A percentile compares a stretch with the other conserved stretches of the same genome.
These are phyloP conservation scores for Acidiella bohemica DNA, from an alignment of 495 filamentous ascomycete species.

Conservation along the genomic window DNA sequence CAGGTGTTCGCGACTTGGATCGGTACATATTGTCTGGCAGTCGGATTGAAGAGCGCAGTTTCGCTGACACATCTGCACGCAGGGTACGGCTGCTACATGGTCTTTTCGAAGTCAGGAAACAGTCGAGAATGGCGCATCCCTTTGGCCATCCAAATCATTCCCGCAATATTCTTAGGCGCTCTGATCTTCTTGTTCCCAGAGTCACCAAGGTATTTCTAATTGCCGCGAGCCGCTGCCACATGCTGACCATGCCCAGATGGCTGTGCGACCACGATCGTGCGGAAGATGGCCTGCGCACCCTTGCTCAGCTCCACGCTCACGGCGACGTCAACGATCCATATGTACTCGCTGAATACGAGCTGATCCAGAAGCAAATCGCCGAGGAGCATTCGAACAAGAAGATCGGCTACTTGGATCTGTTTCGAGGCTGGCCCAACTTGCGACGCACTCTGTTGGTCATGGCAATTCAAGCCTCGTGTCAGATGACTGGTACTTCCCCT, in stretches of 20 bases:
- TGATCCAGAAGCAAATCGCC: slow-evolving; percentile 19
- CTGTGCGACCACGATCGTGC: slow-evolving; percentile 21
- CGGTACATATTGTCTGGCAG: slow-evolving; percentile 19
- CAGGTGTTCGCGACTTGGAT: slow-evolving; percentile 25
- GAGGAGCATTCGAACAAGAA: slow-evolving; percentile 17
- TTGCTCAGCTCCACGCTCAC: slow-evolving; percentile 26
- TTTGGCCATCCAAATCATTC: slow-evolving; percentile 19
- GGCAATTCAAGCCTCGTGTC: slow-evolving; percentile 26
- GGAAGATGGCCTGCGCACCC: slow-evolving; percentile 22
- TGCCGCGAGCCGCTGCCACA: too few relatives aligned
- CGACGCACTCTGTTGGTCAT: slow-evolving; percentile 23
- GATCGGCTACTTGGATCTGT: slow-evolving; percentile 20
- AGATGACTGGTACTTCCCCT: too few relatives aligned
- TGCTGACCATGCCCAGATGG: slow-evolving; percentile 18
- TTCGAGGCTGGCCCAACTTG: slow-evolving; percentile 18
- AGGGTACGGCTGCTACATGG: slow-evolving; percentile 23
- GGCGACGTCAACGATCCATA: slow-evolving; percentile 23
- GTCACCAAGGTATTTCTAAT: slow-evolving; percentile 20
- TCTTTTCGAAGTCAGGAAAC: slow-evolving; percentile 11
- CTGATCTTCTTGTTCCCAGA: slow-evolving; percentile 26
- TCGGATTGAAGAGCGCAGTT: background rate
- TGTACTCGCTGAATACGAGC: slow-evolving; percentile 25
- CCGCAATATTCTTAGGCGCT: slow-evolving; percentile 18
- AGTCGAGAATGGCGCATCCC: slow-evolving; percentile 21
- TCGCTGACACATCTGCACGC: background rate